Evolutionary conservation across 331 rosid genomes (phyloP), one percentile per base, ranked within the genome.

Genomic region (Rosa hybrid): DNA sequence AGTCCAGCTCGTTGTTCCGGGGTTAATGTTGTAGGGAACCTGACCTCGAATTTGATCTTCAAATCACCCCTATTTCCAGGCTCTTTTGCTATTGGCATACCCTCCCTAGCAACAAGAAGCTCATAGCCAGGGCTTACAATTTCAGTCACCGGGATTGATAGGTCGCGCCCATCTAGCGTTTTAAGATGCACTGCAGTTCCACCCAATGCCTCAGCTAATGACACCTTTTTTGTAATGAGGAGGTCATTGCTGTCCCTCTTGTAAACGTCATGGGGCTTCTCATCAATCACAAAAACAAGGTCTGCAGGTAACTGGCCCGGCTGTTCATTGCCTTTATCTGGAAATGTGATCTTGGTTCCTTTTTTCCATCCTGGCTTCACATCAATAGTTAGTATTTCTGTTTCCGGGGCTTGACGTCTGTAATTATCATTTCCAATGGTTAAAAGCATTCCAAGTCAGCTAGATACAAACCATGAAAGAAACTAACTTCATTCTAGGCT

Each of bases 301-400:
- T 93, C 99, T 64, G 99, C 95, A 10, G 95, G 88, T 25, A 92
- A 87, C 80, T 87, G 92, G 86, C 94, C 92, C 20, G 84, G 80
- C 72, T 85, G 90, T 77, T 93, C 94, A 48, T 96, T 96, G 53
- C 99, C 99, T 90, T 96, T 93, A 42, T 93, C 98, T 20, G 97
- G 92, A 68, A 96, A 96, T 3, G 99, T 96, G 8, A 96, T 93
- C 88, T 91, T 96, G 23, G 96, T 93, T 53, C 98, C 98, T 78
- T 87, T 93, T 80, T 89, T 92, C 99, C 99, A 96, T 46, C 99
- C 98, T 0, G 98, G 98, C 86, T 93, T 96, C 76, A 93, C 92
- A 12, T 92, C 98, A 41, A 93, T 92, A 14, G 85, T 90, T 79
- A 93, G 54, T 85, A 96, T 92, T 81, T 96, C 99, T 2, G 98